Conservation (phyloP, 208 protist species). For the Leishmania arabica region DNA sequence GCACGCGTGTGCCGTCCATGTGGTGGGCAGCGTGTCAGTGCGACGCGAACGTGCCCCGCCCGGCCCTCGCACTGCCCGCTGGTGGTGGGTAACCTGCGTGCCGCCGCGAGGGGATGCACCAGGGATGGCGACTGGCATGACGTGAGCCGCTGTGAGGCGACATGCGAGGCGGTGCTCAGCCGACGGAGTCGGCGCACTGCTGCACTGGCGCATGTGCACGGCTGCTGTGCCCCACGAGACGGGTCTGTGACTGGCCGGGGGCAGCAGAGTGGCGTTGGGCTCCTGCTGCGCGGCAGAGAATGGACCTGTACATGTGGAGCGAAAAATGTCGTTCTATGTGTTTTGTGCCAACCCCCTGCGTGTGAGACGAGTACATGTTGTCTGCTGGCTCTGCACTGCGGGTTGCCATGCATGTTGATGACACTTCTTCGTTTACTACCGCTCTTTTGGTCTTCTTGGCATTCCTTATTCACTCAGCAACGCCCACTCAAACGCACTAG, state of each 20-base stretch:
- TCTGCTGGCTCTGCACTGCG: background rate
- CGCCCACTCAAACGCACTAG: constrained; percentile 6
- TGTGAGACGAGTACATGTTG: background rate
- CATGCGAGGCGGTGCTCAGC: background rate
- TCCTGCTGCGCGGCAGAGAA: background rate
- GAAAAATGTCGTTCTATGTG: background rate
- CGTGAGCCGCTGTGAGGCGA: background rate
- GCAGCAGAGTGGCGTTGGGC: background rate
- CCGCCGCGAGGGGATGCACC: background rate
- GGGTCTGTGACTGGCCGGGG: background rate
- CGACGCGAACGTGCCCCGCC: background rate
- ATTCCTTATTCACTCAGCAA: background rate
- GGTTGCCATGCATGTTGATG: background rate
- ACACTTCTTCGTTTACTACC: background rate
- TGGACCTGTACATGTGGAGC: background rate
- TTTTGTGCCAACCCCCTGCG: background rate
- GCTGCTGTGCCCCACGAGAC: background rate
- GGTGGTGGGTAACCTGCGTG: background rate
- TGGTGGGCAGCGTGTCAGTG: background rate
- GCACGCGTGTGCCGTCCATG: background rate
- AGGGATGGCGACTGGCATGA: background rate
- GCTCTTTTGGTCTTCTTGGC: background rate
- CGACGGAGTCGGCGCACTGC: background rate
- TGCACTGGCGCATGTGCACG: background rate
- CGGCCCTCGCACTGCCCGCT: background rate